A percentile compares a stretch with the other conserved stretches of the same genome.
Evolutionary conservation across 208 protist species (phyloP).

Genomic region (Angomonas deanei): DNA sequence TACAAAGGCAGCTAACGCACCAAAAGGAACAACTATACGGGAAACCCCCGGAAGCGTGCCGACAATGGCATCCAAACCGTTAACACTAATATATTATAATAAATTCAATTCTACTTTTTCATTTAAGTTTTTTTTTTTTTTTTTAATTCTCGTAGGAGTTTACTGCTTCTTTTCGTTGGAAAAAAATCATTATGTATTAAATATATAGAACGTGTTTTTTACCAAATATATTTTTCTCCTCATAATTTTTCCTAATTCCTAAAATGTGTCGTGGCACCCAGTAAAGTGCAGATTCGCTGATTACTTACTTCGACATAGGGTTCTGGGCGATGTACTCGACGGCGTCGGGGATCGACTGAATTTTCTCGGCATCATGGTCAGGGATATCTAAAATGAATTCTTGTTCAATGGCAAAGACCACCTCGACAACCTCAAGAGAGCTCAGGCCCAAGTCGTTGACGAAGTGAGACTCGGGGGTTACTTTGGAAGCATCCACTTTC

Average conservation of each 20-base stretch:
- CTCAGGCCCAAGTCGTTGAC: constrained; percentile 95
- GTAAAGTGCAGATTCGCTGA: background rate
- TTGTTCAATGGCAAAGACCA: constrained; percentile 94
- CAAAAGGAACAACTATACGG: no score
- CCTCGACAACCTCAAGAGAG: constrained; percentile 94
- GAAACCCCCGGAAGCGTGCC: no score
- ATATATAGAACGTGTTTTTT: no score
- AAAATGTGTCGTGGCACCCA: background rate
- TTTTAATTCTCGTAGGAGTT: no score
- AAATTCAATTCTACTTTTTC: no score
- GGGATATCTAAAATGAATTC: constrained; percentile 96
- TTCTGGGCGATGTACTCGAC: constrained; percentile 94
- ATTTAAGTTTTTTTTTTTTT: no score
- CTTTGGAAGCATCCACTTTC: constrained; percentile 92
- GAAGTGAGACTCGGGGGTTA: constrained; percentile 91
- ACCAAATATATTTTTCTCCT: constrained; percentile 3
- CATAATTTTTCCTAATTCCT: background rate
- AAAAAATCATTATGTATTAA: no score
- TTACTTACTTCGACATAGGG: constrained; percentile 95
- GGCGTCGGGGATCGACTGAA: constrained; percentile 90
- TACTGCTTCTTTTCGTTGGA: no score
- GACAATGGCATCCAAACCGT: no score
- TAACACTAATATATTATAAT: no score
- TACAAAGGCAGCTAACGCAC: no score
- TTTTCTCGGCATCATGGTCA: constrained; percentile 95